Base-by-base conservation (phyloP, 2,329 filamentous ascomycete species). In the Trichoderma sp. region DNA sequence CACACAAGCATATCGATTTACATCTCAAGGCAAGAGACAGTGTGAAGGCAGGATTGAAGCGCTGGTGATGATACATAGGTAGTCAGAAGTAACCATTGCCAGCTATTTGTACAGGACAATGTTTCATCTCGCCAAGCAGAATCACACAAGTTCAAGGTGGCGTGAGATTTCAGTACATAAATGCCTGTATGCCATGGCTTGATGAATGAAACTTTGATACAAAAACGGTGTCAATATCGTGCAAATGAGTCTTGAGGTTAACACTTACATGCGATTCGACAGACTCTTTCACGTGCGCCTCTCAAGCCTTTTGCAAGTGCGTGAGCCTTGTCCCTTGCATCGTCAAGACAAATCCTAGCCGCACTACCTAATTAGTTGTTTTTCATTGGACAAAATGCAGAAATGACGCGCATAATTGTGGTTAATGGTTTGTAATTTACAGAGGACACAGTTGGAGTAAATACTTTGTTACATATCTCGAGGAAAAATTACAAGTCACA, bases 151-250 rank as follows among this genome's bases (percentile, higher is more conserved):
- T 19, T 22, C 42, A 48, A 48, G 19, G n/a, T 3, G 22, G 2
- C 2, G 22, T 48, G n/a, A 45, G 0, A n/a, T 22, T 6, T 6
- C n/a, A 22, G 0, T n/a, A 2, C n/a, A 19, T 3, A 9, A 5
- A 5, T 0, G 19, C n/a, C 12, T 22, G 9, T 0, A 19, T 45
- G 5, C 6, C 1, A 22, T 0, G 10, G 9, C 29, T 34, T 19
- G 8, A 5, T 12, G 6, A 9, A 32, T 10, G 1, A 32, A 32
- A 6, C 1, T 3, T 12, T 12, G 9, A 32, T 53, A 1, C 2
- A 32, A 32, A 19, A 53, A 7, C 1, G 29, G 4, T 3, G 5
- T n/a, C 4, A 4, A 29, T 32, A 17, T 7, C 10, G 50, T 32
- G 15, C 7, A 12, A 17, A 29, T 32, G 15, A 8, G 10, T 19